Evolutionary conservation across 495 filamentous ascomycete genomes (phyloP), one percentile per base, ranked within the genome.

Genomic region (Aspergillus saccharolyticus): DNA sequence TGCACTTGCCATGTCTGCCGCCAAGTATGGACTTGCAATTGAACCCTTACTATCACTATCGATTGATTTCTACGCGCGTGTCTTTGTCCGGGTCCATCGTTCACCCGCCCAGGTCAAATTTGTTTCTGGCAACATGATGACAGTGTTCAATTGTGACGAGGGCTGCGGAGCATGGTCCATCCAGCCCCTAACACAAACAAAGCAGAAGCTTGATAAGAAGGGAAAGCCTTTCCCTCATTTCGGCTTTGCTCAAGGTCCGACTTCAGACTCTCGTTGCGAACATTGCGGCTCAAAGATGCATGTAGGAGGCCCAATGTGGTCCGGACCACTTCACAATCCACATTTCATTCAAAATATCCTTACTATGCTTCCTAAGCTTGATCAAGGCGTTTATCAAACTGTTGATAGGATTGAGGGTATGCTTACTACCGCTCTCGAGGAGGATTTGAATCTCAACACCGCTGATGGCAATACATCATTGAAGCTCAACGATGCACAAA

Each of bases 261-360:
- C 80, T 0, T 70, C 81, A 10, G 74, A 75, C 25, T 73, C 74
- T 5, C 59, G 74, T 15, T 98, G 94, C 66, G 79, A 85, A 21
- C 90, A 97, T 70, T 98, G 94, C 63, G 89, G 86, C 8, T 84
- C 82, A 58, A 91, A 89, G 56, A 95, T 88, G 64, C 94, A 96
- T 66, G 71, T 97, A 17, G 85, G 83, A 1, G 94, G 94, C 0
- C 94, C 94, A 0, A 96, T 98, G 91, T 98, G 90, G 78, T 93
- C 81, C 48, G 94, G 94, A 3, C 89, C 87, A 10, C 74, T 98
- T 8, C 94, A 97, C 66, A 92, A 91, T 49, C 74, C 83, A 8
- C 78, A 82, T 4, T 98, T 96, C 62, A 83, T 98, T 56, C 78
- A 89, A 61, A 80, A 74, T 30, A 84, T 98, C 2, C 77, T 98